A percentile compares a stretch with the other conserved stretches of the same genome.
Conservation (phyloP, 495 filamentous ascomycete genomes). For the Entonaema liquescens region DNA sequence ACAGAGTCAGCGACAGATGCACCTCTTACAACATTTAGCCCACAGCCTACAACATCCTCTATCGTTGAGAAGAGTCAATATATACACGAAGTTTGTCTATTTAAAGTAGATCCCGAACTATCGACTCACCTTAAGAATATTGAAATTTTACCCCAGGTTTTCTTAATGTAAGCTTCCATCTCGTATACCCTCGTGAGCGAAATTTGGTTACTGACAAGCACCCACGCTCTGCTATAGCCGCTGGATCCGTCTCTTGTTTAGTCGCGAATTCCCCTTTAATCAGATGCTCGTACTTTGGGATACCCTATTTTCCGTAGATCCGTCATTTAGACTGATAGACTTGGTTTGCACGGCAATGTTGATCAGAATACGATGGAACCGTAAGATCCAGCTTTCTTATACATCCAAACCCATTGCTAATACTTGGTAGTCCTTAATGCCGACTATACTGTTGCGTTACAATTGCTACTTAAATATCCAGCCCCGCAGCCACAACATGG, state of each 20-base stretch:
- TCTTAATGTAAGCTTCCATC: constrained; percentile 76
- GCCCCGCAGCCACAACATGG: constrained; percentile 67
- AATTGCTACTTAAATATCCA: constrained; percentile 83
- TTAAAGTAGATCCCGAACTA: constrained; percentile 80
- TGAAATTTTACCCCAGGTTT: constrained; percentile 95
- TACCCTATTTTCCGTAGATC: constrained; percentile 85
- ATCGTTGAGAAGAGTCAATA: constrained; percentile 86
- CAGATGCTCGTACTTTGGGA: constrained; percentile 90
- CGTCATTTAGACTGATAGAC: constrained; percentile 82
- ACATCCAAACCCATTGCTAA: neutral
- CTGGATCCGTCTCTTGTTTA: constrained; percentile 94
- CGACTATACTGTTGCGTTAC: constrained; percentile 85
- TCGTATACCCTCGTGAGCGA: neutral
- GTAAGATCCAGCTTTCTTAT: constrained; percentile 59
- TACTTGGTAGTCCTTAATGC: constrained; percentile 72
- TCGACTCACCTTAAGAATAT: constrained; percentile 82
- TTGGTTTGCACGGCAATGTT: constrained; percentile 94
- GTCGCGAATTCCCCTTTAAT: constrained; percentile 90
- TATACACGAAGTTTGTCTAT: constrained; percentile 83
- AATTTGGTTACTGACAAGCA: neutral
- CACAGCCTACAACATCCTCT: constrained; percentile 60
- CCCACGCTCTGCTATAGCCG: constrained; percentile 63
- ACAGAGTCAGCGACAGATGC: constrained; percentile 45
- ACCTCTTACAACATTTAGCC: constrained; percentile 18
- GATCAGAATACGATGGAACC: constrained; percentile 87